Evolutionary conservation across 2,329 filamentous ascomycete species (phyloP).

Genomic region (Mariannaea elegans): DNA sequence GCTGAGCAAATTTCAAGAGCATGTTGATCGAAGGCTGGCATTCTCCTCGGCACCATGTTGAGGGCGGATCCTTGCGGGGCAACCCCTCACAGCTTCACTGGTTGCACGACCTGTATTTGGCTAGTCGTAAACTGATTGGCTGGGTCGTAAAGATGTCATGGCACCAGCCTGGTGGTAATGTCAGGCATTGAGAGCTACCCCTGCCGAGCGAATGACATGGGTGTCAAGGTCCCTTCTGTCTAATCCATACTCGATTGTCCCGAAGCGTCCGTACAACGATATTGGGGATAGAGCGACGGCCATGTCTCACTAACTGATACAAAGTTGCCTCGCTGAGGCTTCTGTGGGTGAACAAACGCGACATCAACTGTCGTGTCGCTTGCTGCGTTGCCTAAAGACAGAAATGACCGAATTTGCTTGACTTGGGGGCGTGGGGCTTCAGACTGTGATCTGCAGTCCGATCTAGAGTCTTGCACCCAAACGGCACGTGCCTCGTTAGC

Average conservation of each 20-base stretch:
- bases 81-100: constrained; percentile 19
- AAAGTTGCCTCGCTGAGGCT: constrained; percentile 5
- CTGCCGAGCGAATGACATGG: constrained; percentile 10
- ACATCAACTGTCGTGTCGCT: constrained; percentile 6
- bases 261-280: not conserved
- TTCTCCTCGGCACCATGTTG: constrained; percentile 22
- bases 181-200: constrained; percentile 25
- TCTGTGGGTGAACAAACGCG: not conserved
- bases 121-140: constrained; percentile 21
- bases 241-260: not conserved
- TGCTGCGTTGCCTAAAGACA: not conserved
- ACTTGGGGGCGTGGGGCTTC: constrained; percentile 16
- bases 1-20: constrained; percentile 24
- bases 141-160: constrained; percentile 25
- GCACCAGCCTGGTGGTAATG: constrained; percentile 30
- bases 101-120: constrained; percentile 14
- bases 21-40: constrained; percentile 32
- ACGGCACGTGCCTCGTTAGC: constrained; percentile 38
- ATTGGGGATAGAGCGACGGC: too few species aligned
- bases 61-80: constrained; percentile 33
- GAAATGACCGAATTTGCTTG: not conserved
- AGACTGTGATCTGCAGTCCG: constrained; percentile 31
- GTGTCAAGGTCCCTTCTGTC: not conserved
- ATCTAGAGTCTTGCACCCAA: constrained; percentile 34
- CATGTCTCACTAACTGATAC: too few species aligned